phyloP scores from a whole-genome alignment of 495 filamentous ascomycete species.

The Xylaria bambusicola region DNA sequence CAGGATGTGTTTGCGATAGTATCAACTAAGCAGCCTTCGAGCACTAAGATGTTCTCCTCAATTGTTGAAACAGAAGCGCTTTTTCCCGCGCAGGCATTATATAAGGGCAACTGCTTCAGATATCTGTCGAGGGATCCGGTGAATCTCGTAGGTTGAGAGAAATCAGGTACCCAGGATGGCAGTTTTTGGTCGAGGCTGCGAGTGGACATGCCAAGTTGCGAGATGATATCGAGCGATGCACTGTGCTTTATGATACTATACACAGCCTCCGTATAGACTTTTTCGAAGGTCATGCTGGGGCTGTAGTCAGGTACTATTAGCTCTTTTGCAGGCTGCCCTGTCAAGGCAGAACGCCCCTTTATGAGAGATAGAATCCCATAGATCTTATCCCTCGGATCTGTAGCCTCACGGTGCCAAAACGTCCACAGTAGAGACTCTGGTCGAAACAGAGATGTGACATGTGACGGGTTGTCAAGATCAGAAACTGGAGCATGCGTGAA shows the following conservation, averaged over 20 bases:
- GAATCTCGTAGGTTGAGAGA: background rate
- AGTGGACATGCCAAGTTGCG: background rate
- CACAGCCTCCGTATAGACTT: background rate
- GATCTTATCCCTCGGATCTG: slow-evolving; percentile 3
- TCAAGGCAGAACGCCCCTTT: background rate
- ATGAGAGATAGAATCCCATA: slow-evolving; percentile 1
- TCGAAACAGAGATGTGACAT: background rate
- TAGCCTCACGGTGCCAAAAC: background rate
- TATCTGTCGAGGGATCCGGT: background rate
- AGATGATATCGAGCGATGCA: slow-evolving; percentile 2
- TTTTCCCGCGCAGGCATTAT: background rate
- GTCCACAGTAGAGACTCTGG: background rate
- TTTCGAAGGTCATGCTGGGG: background rate
- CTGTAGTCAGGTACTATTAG: background rate
- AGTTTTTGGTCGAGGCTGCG: background rate
- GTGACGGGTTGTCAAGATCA: background rate
- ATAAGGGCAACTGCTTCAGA: background rate
- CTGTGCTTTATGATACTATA: background rate
- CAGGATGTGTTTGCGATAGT: background rate
- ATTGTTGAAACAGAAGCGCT: background rate
- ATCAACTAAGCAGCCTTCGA: background rate
- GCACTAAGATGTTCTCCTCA: background rate
- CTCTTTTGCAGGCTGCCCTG: background rate
- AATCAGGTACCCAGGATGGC: slow-evolving; percentile 2
- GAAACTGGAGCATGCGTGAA: background rate